Base-by-base conservation (phyloP, 2,329 filamentous ascomycete genomes). In the Colletotrichum godetiae region DNA sequence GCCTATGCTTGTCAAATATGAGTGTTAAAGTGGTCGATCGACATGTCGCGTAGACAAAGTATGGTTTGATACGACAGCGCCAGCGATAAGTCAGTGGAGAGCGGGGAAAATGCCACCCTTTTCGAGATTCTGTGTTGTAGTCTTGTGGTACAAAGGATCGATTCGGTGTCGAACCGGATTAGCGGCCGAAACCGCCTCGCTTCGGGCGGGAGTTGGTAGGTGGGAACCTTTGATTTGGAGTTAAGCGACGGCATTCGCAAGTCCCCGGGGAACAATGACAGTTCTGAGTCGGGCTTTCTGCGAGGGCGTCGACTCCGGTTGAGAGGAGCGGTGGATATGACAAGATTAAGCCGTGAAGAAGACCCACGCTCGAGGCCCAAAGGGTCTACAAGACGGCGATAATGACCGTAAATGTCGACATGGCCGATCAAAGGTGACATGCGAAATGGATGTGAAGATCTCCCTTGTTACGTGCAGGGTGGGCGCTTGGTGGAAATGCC, bases 201-300 rank as follows among this genome's bases (percentile, higher is more conserved):
- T 52, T 56, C 66, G 53, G 66, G 52, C 66, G 66, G 60, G 70
- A 72, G 64, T 68, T 60, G 57, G 65, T 42, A 22, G 46, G 42
- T 29, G 52, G 58, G 37, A 49, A 31, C 55, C 42, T 67, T 24
- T 24, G 27, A 31, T n/a, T 35, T 42, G 66, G 60, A 31, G 19
- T 66, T 56, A 66, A 61, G 67, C 55, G 60, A 60, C 67, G 67
- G 70, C 70, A 70, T 70, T 70, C 46, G 56, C 35, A 56, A 46
- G 49, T 64, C 46, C 19, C 15, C 31, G 24, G 37, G 31, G 31
- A 37, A 46, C 13, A 67, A 12, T 49, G 58, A 8, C 46, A n/a
- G 37, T 27, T 64, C 29, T 10, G 46, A 60, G 42, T 64, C 24
- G 62, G 58, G 22, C 37, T 22, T 49, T 37, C 27, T 46, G 29